A percentile compares a stretch with the other conserved stretches of the same genome.
Conservation (phyloP, 352 stramenopile genomes). For the Phytophthora sojae region DNA sequence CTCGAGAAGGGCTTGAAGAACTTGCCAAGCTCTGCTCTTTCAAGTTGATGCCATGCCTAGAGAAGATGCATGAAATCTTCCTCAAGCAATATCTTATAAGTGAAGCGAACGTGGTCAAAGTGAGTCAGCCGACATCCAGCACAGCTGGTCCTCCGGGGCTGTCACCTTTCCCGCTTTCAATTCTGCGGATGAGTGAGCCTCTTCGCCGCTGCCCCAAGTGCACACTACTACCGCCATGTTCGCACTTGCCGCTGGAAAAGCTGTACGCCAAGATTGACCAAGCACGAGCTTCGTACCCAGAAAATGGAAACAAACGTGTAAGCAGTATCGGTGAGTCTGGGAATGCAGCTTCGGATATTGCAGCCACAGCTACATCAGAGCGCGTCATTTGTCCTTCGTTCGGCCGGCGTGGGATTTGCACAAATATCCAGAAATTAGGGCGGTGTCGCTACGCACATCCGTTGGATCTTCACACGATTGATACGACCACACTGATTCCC, state of each 20-base stretch:
- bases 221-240: constrained; percentile 70
- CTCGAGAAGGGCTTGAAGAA: constrained; percentile 61
- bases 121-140: background rate
- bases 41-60: constrained; percentile 52
- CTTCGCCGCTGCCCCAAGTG: constrained; percentile 70
- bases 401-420: constrained; percentile 53
- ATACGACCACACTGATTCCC: constrained; percentile 46
- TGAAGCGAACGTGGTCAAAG: constrained; percentile 59
- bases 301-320: constrained; percentile 16
- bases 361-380: background rate
- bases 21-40: constrained; percentile 40
- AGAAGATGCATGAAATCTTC: constrained; percentile 61
- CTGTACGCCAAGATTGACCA: constrained; percentile 56
- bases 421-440: constrained; percentile 66
- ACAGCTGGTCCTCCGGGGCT: background rate
- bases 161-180: constrained; percentile 62
- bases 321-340: background rate
- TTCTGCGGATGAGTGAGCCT: constrained; percentile 64
- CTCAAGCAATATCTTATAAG: constrained; percentile 60
- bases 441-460: constrained; percentile 73
- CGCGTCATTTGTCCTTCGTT: constrained; percentile 63
- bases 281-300: constrained; percentile 56
- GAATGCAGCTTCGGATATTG: background rate
- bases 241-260: constrained; percentile 57
- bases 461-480: constrained; percentile 56